Evolutionary conservation across 2,329 filamentous ascomycete genomes (phyloP), one percentile per base, ranked within the genome.

Genomic region (Aspergillus ustus): DNA sequence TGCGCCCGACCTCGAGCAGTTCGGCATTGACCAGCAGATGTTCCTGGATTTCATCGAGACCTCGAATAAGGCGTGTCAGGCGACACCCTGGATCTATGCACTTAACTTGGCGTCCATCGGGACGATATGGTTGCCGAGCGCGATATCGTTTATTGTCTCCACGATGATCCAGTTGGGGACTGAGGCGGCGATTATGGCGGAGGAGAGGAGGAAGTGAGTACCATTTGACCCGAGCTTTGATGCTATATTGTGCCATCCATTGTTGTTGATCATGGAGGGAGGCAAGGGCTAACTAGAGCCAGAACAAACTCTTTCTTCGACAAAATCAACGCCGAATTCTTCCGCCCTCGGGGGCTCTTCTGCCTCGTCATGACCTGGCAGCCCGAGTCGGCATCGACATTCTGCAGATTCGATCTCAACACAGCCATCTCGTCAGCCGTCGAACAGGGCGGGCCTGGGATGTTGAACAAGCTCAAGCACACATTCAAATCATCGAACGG

Each of bases 281-380:
- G 5, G 15, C 15, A 13, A 1, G 3, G 3, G 31, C 31, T 40
- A 40, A 40, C 15, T 5, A 13, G 9, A 15, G 25, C 6, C 50
- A 71, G 78, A 46, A 79, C 82, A 0, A 87, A 87, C 66, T 74
- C 70, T 0, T 88, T 85, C 68, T 78, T 89, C 17, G 81, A 87
- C 65, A 73, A 77, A 40, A 79, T 86, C 66, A 89, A 88, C 67
- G 76, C 81, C 8, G 77, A 83, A 3, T 81, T 86, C 61, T 89
- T 89, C 70, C 80, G 78, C 51, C 85, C 86, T 0, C 80, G 80
- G 2, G 86, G 86, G 0, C 77, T 88, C 0, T 84, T 82, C 71
- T 82, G 79, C 62, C 74, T 85, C 20, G 77, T 89, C 43, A 81
- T 88, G 74, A 82, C 82, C 1, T 86, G 78, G 75, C 82, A 82